Evolutionary conservation across 805 yeast genomes (phyloP).

Genomic region (Yarrowia sp.): DNA sequence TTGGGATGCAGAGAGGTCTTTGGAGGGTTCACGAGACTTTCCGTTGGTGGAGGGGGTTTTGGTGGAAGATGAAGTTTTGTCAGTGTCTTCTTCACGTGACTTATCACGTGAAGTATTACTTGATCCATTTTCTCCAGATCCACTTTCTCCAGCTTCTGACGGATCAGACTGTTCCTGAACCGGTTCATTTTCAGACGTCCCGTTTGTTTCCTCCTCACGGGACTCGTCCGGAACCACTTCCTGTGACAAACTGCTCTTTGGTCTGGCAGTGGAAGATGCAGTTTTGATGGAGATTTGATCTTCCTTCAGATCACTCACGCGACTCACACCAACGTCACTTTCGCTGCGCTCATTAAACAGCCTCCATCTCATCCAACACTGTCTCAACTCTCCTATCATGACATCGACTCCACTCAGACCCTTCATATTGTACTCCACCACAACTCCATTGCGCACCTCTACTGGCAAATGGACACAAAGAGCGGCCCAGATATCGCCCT

Average conservation of each 20-base stretch:
- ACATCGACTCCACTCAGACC: constrained; percentile 41
- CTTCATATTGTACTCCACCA: constrained; percentile 30
- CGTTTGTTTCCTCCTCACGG: not conserved
- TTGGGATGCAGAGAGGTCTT: not conserved
- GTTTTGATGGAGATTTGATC: not conserved
- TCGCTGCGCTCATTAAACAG: constrained; percentile 37
- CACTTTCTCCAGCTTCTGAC: not conserved
- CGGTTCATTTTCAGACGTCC: not conserved
- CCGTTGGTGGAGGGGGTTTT: too few species aligned
- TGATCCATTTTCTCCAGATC: not conserved
- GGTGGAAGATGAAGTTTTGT: too few species aligned
- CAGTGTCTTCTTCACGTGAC: not conserved
- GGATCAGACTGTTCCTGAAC: not conserved
- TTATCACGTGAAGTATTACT: not conserved
- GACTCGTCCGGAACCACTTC: not conserved
- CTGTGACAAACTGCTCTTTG: not conserved
- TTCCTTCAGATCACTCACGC: not conserved
- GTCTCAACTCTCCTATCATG: constrained; percentile 34
- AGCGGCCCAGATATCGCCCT: constrained; percentile 37
- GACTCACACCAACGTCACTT: not conserved
- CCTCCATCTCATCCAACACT: constrained; percentile 39
- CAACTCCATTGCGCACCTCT: constrained; percentile 14
- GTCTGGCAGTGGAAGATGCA: not conserved
- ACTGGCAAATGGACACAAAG: constrained; percentile 35
- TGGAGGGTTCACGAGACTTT: too few species aligned